phyloP scores from a whole-genome alignment of 2,329 filamentous ascomycete genomes.

The Teratosphaeria epicoccoides region DNA sequence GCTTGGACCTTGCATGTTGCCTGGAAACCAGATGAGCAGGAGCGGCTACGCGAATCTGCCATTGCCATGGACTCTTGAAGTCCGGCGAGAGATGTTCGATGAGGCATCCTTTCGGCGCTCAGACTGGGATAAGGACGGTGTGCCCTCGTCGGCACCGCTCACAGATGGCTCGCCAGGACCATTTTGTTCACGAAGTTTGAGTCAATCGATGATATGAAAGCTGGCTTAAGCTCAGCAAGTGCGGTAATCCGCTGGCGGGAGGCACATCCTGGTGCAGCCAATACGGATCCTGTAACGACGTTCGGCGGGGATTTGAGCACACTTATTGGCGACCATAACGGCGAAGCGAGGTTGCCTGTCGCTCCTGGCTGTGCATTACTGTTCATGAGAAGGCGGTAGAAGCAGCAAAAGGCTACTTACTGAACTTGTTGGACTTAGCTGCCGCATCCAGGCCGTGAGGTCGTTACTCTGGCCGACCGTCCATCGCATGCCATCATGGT shows the following conservation, averaged over 20 bases:
- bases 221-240: conserved; percentile 30
- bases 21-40: conserved; percentile 34
- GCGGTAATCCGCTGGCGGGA: conserved; percentile 36
- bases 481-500: too few relatives aligned
- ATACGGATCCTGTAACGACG: conserved; percentile 26
- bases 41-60: conserved; percentile 33
- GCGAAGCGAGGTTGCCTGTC: background rate
- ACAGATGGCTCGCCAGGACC: conserved; percentile 10
- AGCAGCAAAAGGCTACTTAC: too few relatives aligned
- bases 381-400: conserved; percentile 5
- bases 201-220: conserved; percentile 26
- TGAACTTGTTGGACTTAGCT: too few relatives aligned
- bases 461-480: too few relatives aligned
- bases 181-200: conserved; percentile 15
- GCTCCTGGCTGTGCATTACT: conserved; percentile 5
- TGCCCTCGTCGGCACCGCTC: conserved; percentile 9
- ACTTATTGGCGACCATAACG: conserved; percentile 5
- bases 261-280: conserved; percentile 32
- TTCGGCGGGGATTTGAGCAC: conserved; percentile 21
- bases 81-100: conserved; percentile 28
- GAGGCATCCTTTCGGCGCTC: conserved; percentile 29
- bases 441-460: too few relatives aligned
- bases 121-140: conserved; percentile 33
- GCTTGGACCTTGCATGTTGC: conserved; percentile 30
- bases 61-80: conserved; percentile 41